Base-by-base conservation (phyloP, 2,329 filamentous ascomycete species). In the Colletotrichum aenigma region DNA sequence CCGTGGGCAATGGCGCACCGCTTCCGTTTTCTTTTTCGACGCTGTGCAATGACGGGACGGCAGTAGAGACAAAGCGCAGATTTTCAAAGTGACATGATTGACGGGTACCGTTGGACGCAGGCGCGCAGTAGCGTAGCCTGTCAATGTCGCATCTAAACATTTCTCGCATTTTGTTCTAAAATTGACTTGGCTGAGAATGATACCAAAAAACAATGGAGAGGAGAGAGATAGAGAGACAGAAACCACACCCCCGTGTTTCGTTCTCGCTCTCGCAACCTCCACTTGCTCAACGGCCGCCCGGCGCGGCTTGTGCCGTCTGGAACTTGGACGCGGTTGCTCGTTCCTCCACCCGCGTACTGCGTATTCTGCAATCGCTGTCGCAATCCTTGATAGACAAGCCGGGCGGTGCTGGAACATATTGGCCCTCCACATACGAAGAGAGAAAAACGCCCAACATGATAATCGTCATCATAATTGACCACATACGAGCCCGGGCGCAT, bases 181-280 rank as follows among this genome's bases (percentile, higher is more conserved):
- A 67, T 61, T 61, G 28, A 61, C 43, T 38, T 62, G 60, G 60
- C 30, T 32, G 55, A 26, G 43, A 32, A n/a, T 24, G 43, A 38
- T 34, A 56, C n/a, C 34, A 13, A 60, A 28, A 21, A 62, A 56
- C 36, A 28, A n/a, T 12, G 58, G 43, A 52, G 43, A 48, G 43
- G n/a, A 48, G 43, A 21, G 12, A 52, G n/a, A 52, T 21, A 21
- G 43, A 52, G 43, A 52, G n/a, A 48, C n/a, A 52, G 43, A 52
- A 13, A 52, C n/a, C 43, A 52, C 43, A 52, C 43, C 43, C n/a
- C 55, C 55, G 16, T 60, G 48, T 55, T 48, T 67, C 56, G 62
- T 62, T 64, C 73, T 72, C 73, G 69, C 56, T 62, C 69, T 64
- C 73, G 73, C 55, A 26, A 52, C 62, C 30, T 75, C 61, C 66